Percentiles rank a stretch among this genome's conserved stretches.
Evolutionary conservation across 2,329 filamentous ascomycete species (phyloP).

Genomic region (Eutypa lata): DNA sequence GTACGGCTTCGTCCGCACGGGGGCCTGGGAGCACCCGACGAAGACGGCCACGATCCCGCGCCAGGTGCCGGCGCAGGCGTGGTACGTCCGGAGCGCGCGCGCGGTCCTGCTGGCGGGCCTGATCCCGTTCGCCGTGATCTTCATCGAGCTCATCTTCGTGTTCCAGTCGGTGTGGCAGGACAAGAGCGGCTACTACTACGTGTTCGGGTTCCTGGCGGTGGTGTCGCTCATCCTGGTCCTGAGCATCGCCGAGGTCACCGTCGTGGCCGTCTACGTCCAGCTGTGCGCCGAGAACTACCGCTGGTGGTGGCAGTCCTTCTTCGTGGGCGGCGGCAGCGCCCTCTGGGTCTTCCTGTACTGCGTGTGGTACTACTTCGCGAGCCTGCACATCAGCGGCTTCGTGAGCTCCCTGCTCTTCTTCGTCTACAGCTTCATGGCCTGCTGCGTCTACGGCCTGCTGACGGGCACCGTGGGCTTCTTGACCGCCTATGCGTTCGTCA

Average conservation of each 20-base stretch:
- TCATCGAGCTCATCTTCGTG: slow-evolving; percentile 82
- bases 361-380: slow-evolving; percentile 78
- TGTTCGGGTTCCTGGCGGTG: slow-evolving; percentile 80
- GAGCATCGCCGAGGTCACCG: slow-evolving; percentile 77
- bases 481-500: slow-evolving; percentile 78
- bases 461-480: slow-evolving; percentile 84
- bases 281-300: slow-evolving; percentile 83
- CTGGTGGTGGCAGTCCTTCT: slow-evolving; percentile 91
- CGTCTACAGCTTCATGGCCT: slow-evolving; percentile 78
- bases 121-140: slow-evolving; percentile 82
- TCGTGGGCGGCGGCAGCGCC: slow-evolving; percentile 72
- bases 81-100: slow-evolving; percentile 66
- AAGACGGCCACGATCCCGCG: slow-evolving; percentile 70
- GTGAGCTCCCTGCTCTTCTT: slow-evolving; percentile 81
- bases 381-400: slow-evolving; percentile 77
- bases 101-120: slow-evolving; percentile 70
- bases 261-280: slow-evolving; percentile 79
- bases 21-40: slow-evolving; percentile 77
- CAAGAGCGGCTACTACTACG: slow-evolving; percentile 88
- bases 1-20: slow-evolving; percentile 67
- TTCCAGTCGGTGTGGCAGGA: slow-evolving; percentile 88
- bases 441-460: slow-evolving; percentile 74
- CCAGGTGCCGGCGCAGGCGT: slow-evolving; percentile 70
- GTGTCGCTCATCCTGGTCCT: slow-evolving; percentile 70
- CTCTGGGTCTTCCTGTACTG: slow-evolving; percentile 83